Evolutionary conservation across 495 filamentous ascomycete genomes (phyloP), one percentile per base, ranked within the genome.

Genomic region (Penicillium cinerascens): DNA sequence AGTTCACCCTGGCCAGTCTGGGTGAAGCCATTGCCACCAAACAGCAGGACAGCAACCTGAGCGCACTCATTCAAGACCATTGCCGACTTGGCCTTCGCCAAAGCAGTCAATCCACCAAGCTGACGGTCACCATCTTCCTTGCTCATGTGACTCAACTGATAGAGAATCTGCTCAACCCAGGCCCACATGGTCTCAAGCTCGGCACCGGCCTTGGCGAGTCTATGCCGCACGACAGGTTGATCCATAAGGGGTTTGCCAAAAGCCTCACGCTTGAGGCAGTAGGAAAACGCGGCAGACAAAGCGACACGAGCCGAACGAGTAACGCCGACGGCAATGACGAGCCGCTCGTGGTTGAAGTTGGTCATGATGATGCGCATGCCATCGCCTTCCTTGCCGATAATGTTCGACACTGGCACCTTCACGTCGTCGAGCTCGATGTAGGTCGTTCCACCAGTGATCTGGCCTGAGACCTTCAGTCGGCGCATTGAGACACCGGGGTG

Each of bases 271-370:
- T 85, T 84, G 53, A 90, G 58, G 35, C 78, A 78, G 65, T 90
- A 89, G 10, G 80, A 80, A 52, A 89, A 85, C 0, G 87, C 86
- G 1, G 82, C 56, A 20, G 77, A 64, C 6, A 90, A 71, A 8
- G 85, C 86, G 2, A 88, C 85, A 9, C 87, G 76, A 0, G 84
- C 75, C 52, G 80, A 69, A 1, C 87, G 76, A 7, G 82, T 87
- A 4, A 76, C 76, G 1, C 79, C 79, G 22, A 89, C 79, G 6
- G 82, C 71, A 45, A 90, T 86, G 21, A 76, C 73, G 1, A 91
- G 69, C 0, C 87, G 80, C 70, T 91, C 87, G 58, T 91, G 87
- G 72, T 90, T 90, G 81, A 91, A 90, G 69, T 91, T 90, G 38
- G 82, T 86, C 87, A 91, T 90, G 55, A 90, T 81, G 58, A 87